Conservation (phyloP, 805 yeast genomes). For the Zygoascus flipseniorum region DNA sequence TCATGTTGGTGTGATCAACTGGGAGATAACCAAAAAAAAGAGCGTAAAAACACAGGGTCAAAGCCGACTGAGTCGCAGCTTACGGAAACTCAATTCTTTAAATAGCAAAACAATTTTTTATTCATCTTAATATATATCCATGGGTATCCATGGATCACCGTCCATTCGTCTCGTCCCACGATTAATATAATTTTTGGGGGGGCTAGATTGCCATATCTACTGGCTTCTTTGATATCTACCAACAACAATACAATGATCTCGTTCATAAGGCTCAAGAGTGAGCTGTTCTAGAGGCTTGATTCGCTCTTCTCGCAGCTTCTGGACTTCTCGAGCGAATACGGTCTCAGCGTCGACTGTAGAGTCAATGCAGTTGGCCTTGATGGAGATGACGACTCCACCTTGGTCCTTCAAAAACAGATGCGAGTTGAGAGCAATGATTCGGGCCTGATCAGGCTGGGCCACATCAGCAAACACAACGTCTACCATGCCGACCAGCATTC, state of each 20-base stretch:
- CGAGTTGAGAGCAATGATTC: conserved; percentile 97
- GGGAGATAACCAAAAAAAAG: too few species aligned
- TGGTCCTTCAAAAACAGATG: conserved; percentile 96
- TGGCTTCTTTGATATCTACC: conserved; percentile 88
- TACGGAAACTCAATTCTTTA: too few species aligned
- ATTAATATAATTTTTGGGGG: not conserved
- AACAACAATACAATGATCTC: conserved; percentile 98
- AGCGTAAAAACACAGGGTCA: too few species aligned
- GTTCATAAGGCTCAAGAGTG: conserved; percentile 98
- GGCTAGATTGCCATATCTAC: conserved; percentile 2
- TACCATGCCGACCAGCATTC: conserved; percentile 98
- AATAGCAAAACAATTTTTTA: not conserved
- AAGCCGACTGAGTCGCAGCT: too few species aligned
- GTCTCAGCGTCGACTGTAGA: conserved; percentile 99
- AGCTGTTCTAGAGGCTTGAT: conserved; percentile 97
- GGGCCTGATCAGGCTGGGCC: conserved; percentile 99
- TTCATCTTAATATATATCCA: not conserved
- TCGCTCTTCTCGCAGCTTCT: conserved; percentile 97
- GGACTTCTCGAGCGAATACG: conserved; percentile 98
- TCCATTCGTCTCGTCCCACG: not conserved
- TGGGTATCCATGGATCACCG: not conserved
- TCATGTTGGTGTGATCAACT: too few species aligned
- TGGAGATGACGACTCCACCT: conserved; percentile 97
- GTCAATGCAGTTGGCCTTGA: conserved; percentile 99
- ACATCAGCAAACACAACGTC: conserved; percentile 98